Evolutionary conservation across 108 stramenopile genomes (phyloP).

Genomic region (Schizochytrium sp.): DNA sequence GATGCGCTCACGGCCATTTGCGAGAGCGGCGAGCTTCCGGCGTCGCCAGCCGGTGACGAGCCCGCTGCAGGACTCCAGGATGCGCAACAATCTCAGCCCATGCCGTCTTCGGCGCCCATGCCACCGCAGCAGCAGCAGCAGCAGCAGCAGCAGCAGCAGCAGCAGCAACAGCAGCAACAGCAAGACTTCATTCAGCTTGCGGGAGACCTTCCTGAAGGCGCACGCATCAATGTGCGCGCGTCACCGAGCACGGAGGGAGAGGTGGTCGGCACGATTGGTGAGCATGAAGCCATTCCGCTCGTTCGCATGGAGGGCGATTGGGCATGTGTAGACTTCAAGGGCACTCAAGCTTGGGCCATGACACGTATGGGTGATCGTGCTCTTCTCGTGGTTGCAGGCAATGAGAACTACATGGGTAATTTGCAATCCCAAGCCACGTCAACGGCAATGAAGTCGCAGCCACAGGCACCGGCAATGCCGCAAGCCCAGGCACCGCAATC

Average conservation of each 20-base stretch:
- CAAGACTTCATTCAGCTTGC: not conserved
- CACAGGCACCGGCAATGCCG: not conserved
- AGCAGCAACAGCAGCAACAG: not conserved
- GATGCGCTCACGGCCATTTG: not conserved
- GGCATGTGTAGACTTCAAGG: not conserved
- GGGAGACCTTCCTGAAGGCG: not conserved
- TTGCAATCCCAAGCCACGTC: not conserved
- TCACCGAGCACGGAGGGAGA: not conserved
- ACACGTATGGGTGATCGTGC: not conserved
- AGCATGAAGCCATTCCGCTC: not conserved
- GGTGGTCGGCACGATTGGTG: not conserved
- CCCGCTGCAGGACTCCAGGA: not conserved
- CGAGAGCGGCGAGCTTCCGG: not conserved
- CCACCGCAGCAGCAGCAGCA: not conserved
- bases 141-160: not conserved
- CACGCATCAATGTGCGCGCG: not conserved
- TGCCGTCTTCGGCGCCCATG: not conserved
- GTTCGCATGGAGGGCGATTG: not conserved
- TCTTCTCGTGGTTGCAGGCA: not conserved
- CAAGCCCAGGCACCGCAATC: not conserved
- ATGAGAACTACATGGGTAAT: not conserved
- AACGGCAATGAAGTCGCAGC: not conserved
- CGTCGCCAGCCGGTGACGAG: not conserved
- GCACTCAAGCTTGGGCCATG: not conserved
- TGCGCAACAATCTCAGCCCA: too few relatives aligned